Base-by-base conservation (phyloP, 805 yeast species). In the Phaffomyces thermotolerans region DNA sequence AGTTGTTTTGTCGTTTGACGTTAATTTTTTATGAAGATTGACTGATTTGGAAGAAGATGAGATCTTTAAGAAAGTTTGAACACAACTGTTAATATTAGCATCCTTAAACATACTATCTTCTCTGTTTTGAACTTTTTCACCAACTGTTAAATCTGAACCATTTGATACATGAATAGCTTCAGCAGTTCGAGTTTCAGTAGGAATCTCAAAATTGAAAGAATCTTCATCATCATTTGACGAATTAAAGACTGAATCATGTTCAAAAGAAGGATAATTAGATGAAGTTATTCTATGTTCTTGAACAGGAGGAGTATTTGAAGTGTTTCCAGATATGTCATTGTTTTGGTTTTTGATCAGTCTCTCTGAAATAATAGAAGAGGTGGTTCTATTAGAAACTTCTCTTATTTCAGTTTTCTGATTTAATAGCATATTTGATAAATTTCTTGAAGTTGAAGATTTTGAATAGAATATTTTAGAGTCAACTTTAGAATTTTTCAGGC, bases 171-270 rank as follows among this genome's bases (percentile, higher is more conserved):
- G 50, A 30, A 58, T 45, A 9, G 54, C 52, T 15, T 58, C 52
- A 18, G 61, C 62, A 32, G 52, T 31, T 41, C 54, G 56, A 10
- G 61, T 54, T 17, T 43, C 40, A 0, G 53, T 41, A 35, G 61
- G 59, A 4, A 56, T 36, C 36, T 57, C 62, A 40, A 54, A 54
- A 37, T 58, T 60, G 41, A 56, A 58, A 9, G 62, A 54, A 8
- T 42, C 31, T 14, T 54, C 31, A 14, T 54, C 58, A 20, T 52
- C 49, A 15, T 43, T 42, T 2, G 46, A 44, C 10, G 35, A 15
- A 32, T 38, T 34, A 41, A 44, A 15, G 23, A 38, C 22, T 2
- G 50, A 40, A 2, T 33, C 41, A 27, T 40, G 43, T 6, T 51
- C 51, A 13, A 43, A 45, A 4, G 58, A 52, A 4, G 47, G 47